Evolutionary conservation across 2,329 filamentous ascomycete species (phyloP).

Genomic region (Arachnopeziza araneosa): DNA sequence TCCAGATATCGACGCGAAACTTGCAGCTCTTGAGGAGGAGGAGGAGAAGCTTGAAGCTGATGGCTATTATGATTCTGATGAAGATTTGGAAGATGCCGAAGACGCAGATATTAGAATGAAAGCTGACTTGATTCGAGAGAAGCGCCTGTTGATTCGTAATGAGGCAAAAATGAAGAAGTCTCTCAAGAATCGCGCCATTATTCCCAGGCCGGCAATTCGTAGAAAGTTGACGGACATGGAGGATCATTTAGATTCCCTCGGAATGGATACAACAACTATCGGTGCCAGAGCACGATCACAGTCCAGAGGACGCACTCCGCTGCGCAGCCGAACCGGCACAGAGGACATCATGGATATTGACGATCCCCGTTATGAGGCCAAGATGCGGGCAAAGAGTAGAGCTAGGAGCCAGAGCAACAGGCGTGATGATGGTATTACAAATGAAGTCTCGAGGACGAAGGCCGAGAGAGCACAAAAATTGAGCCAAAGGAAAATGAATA

Average conservation of each 20-base stretch:
- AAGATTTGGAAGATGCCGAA: constrained; percentile 76
- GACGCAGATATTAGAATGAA: constrained; percentile 85
- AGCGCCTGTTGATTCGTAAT: constrained; percentile 86
- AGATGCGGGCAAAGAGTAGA: constrained; percentile 69
- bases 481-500: constrained; percentile 96
- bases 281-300: constrained; percentile 66
- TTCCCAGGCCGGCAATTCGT: constrained; percentile 75
- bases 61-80: constrained; percentile 87
- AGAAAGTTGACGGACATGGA: constrained; percentile 86
- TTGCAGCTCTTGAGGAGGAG: constrained; percentile 87
- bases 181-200: constrained; percentile 93
- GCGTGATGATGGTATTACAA: constrained; percentile 69
- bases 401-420: constrained; percentile 64
- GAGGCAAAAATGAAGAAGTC: constrained; percentile 93
- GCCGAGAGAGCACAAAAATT: constrained; percentile 84
- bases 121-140: constrained; percentile 92
- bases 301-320: constrained; percentile 64
- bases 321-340: constrained; percentile 56
- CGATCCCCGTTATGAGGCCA: constrained; percentile 46
- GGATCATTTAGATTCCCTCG: constrained; percentile 75
- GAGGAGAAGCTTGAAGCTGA: constrained; percentile 89
- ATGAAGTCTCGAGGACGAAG: constrained; percentile 63
- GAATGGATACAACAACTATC: constrained; percentile 75
- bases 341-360: constrained; percentile 75
- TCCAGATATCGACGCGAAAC: constrained; percentile 90